These are phyloP conservation scores for Harringtonia lauricola DNA, from an alignment of 2,329 filamentous ascomycete species.

Conservation along the genomic window DNA sequence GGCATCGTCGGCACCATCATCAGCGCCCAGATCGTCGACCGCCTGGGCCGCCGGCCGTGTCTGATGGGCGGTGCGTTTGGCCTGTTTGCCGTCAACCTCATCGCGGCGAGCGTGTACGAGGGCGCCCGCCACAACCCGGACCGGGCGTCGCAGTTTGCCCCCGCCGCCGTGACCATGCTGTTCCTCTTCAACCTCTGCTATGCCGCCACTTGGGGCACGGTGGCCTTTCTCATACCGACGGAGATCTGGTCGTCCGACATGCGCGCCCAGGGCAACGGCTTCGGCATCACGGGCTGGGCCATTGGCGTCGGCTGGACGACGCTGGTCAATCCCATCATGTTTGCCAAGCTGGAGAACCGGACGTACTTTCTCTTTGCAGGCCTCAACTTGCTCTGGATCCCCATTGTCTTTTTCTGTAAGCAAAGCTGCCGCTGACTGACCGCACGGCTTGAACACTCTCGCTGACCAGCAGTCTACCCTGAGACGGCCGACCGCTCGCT, in stretches of 20 bases:
- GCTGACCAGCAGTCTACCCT: slow-evolving; percentile 21
- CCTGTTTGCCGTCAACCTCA: slow-evolving; percentile 25
- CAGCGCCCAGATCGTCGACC: slow-evolving; percentile 38
- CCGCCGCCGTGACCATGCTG: slow-evolving; percentile 34
- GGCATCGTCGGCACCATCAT: slow-evolving; percentile 40
- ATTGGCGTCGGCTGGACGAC: slow-evolving; percentile 43
- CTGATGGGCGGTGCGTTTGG: slow-evolving; percentile 26
- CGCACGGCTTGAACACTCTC: not conserved
- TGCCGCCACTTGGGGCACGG: slow-evolving; percentile 37
- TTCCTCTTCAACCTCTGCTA: slow-evolving; percentile 40
- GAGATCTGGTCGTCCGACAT: slow-evolving; percentile 47
- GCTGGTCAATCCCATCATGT: slow-evolving; percentile 41
- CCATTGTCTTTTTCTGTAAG: slow-evolving; percentile 32
- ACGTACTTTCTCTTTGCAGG: slow-evolving; percentile 42
- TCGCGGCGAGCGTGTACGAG: slow-evolving; percentile 31
- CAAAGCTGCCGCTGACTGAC: not conserved
- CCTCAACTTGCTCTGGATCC: slow-evolving; percentile 38
- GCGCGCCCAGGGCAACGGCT: slow-evolving; percentile 47
- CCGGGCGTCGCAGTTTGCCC: slow-evolving; percentile 26
- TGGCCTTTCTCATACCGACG: slow-evolving; percentile 37
- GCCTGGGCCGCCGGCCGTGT: slow-evolving; percentile 30
- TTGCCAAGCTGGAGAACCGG: slow-evolving; percentile 30
- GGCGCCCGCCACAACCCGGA: slow-evolving; percentile 22
- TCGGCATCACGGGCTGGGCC: slow-evolving; percentile 48
- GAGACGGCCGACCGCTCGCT: slow-evolving; percentile 33